Percentiles rank a stretch among this genome's conserved stretches.
Conservation (phyloP, 2,329 filamentous ascomycete species). For the Didymella glomerata region DNA sequence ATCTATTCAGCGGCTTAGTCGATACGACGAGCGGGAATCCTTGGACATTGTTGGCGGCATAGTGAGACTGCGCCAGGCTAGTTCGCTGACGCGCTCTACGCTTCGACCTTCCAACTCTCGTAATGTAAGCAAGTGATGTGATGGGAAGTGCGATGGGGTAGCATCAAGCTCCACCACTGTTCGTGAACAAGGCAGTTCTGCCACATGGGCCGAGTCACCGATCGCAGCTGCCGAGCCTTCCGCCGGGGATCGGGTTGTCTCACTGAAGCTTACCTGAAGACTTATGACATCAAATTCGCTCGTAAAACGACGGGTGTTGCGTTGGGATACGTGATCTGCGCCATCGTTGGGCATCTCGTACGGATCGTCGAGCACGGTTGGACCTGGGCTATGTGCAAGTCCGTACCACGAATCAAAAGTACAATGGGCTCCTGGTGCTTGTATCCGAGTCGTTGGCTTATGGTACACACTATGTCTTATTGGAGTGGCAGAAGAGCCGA, state of each 20-base stretch:
- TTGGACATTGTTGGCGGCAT: background rate
- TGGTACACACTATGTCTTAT: too few species aligned
- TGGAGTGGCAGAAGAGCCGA: slow-evolving; percentile 18
- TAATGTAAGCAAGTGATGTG: background rate
- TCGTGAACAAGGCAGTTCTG: background rate
- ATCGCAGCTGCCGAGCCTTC: background rate
- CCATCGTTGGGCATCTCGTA: background rate
- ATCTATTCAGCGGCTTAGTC: background rate
- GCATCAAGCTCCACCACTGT: background rate
- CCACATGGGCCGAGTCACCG: background rate
- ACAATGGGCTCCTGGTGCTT: background rate
- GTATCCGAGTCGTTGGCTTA: background rate
- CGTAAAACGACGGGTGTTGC: background rate
- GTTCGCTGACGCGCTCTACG: background rate
- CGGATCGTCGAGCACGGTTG: background rate
- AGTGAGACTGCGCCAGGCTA: background rate
- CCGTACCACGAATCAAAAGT: background rate
- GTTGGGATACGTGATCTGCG: background rate
- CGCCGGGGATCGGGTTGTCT: background rate
- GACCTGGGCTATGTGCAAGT: background rate
- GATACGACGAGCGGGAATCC: background rate
- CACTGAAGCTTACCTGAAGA: background rate
- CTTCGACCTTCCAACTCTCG: background rate
- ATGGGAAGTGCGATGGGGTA: background rate
- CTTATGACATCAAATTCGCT: background rate